Evolutionary conservation across 352 stramenopile species (phyloP), one percentile per base, ranked within the genome.

Genomic region (Globisporangium lucens): DNA sequence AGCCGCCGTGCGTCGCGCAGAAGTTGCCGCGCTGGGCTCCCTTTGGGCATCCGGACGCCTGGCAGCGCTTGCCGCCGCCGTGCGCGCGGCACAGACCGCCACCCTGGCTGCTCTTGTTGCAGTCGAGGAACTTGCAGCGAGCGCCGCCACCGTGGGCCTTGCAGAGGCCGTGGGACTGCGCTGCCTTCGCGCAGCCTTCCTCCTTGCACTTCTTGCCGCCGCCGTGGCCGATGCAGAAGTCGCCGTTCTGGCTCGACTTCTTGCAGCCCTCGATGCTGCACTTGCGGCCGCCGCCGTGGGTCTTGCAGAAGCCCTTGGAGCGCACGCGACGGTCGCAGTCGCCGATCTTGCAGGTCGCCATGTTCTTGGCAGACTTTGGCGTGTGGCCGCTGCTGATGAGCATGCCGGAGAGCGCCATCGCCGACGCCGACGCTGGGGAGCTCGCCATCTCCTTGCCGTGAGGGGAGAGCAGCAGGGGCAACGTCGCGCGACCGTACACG

Each of bases 131-230:
- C 71, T 91, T 93, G 82, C 88, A 96, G 29, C 86, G 88, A 27
- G 86, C 85, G 63, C 88, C 88, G 29, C 88, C 88, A 10, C 88
- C 88, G 73, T 95, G 88, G 3, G 86, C 85, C 68, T 94, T 95
- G 71, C 88, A 95, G 43, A 94, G 75, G 2, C 87, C 88, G 68
- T 93, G 85, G 4, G 87, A 94, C 75, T 96, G 88, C 0, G 88
- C 87, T 15, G 88, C 87, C 76, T 96, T 96, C 53, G 85, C 80
- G 67, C 88, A 96, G 4, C 77, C 82, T 0, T 85, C 82, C 33
- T 93, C 76, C 70, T 93, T 94, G 75, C 88, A 95, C 71, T 94
- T 94, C 72, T 93, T 93, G 66, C 88, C 88, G 33, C 88, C 88
- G 53, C 88, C 88, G 73, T 96, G 88, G 61, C 84, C 87, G 33